Evolutionary conservation across 2,329 filamentous ascomycete genomes (phyloP).

Genomic region (Penicillium sp.): DNA sequence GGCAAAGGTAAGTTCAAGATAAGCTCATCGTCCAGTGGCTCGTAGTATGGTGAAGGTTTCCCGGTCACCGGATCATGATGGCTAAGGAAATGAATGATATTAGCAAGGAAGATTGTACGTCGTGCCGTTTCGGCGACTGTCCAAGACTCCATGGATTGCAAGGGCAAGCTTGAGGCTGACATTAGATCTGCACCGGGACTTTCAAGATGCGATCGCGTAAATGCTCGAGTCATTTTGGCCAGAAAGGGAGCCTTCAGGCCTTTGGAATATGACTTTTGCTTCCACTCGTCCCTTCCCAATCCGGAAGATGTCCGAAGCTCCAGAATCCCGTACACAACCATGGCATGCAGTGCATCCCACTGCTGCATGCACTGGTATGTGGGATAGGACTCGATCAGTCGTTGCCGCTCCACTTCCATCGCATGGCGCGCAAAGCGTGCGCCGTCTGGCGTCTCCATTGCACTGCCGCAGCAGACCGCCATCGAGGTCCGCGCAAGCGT

Average conservation of each 20-base stretch:
- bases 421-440: constrained; percentile 16
- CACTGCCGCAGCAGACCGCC: constrained; percentile 22
- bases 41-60: constrained; percentile 19
- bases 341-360: constrained; percentile 24
- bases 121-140: constrained; percentile 19
- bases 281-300: constrained; percentile 12
- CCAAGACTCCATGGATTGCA: constrained; percentile 10
- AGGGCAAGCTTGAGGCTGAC: not conserved
- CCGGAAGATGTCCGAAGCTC: constrained; percentile 11
- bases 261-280: constrained; percentile 12
- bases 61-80: constrained; percentile 14
- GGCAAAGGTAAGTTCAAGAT: constrained; percentile 24
- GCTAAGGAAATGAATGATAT: constrained; percentile 21
- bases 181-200: constrained; percentile 7
- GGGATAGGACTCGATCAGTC: constrained; percentile 20
- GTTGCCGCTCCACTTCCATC: constrained; percentile 19
- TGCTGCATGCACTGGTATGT: constrained; percentile 14
- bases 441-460: constrained; percentile 13
- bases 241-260: constrained; percentile 21
- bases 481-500: constrained; percentile 21
- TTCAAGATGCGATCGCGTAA: constrained; percentile 14
- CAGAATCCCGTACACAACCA: constrained; percentile 24
- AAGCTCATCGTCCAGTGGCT: constrained; percentile 22
- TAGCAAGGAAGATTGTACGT: constrained; percentile 23
- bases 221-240: constrained; percentile 17